These are phyloP conservation scores for Eimeria praecox DNA, from an alignment of 169 alveolate genomes.

Conservation along the genomic window DNA sequence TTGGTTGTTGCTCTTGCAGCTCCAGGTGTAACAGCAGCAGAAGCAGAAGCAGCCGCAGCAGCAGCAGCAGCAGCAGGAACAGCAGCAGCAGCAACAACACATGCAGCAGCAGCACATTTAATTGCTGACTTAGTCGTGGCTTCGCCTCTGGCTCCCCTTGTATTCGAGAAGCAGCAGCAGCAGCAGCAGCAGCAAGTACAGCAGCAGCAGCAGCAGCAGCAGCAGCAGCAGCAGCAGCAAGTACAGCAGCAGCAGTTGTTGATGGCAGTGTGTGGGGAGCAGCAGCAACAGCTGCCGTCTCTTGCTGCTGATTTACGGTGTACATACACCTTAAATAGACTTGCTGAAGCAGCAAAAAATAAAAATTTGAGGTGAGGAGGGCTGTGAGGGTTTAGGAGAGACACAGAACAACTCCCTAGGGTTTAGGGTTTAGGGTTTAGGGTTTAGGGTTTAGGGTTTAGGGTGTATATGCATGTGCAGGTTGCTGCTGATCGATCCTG, in stretches of 20 bases:
- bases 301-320: constrained; percentile 43
- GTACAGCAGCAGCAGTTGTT: not conserved
- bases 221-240: not conserved
- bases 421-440: constrained; percentile 32
- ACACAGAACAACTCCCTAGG: not conserved
- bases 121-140: not conserved
- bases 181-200: not conserved
- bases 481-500: constrained; percentile 19
- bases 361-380: not conserved
- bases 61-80: constrained; percentile 12
- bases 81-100: not conserved
- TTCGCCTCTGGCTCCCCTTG: constrained; percentile 7
- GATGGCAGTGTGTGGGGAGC: constrained; percentile 24
- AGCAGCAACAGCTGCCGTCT: constrained; percentile 57
- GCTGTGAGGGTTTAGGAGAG: not conserved
- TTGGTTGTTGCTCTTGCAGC: constrained; percentile 30
- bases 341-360: not conserved
- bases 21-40: constrained; percentile 46
- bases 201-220: constrained; percentile 42
- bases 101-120: not conserved
- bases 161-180: constrained; percentile 16
- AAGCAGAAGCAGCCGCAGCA: constrained; percentile 43
- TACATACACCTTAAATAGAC: constrained; percentile 1
- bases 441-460: constrained; percentile 56
- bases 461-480: constrained; percentile 31